Conservation (phyloP, 2,329 filamentous ascomycete genomes). For the Periglandula ipomoeae region DNA sequence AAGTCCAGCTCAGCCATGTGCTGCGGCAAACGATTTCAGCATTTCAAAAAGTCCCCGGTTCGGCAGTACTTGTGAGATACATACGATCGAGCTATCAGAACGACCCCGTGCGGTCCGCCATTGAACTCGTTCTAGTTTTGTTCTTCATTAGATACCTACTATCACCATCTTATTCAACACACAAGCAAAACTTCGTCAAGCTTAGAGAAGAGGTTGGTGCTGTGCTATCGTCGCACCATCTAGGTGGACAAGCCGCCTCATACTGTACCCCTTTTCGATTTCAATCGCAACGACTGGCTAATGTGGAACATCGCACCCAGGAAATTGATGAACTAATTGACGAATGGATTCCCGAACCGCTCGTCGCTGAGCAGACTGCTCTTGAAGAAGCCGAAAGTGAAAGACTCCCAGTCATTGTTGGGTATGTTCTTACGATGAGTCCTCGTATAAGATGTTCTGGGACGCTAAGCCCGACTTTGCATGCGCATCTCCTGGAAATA, state of each 20-base stretch:
- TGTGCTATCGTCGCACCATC: neutral
- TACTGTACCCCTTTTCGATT: neutral
- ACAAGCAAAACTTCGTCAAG: constrained; percentile 81
- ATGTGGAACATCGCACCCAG: constrained; percentile 19
- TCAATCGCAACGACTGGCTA: neutral
- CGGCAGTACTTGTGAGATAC: constrained; percentile 88
- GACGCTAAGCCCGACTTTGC: no score
- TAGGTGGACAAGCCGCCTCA: neutral
- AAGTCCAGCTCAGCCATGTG: constrained; percentile 38
- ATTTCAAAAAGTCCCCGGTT: constrained; percentile 89
- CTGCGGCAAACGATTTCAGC: constrained; percentile 47
- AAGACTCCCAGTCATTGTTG: constrained; percentile 77
- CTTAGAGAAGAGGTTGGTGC: constrained; percentile 62
- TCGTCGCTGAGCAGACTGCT: constrained; percentile 64
- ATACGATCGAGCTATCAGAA: constrained; percentile 97
- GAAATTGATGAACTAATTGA: constrained; percentile 96
- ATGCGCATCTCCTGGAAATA: no score
- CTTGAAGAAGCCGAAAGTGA: constrained; percentile 78
- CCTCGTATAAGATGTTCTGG: no score
- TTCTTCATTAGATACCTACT: constrained; percentile 93
- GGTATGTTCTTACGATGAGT: constrained; percentile 52
- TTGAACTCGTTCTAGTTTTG: constrained; percentile 87
- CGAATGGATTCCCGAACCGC: constrained; percentile 90
- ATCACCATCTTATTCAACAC: constrained; percentile 84
- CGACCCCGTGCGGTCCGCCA: constrained; percentile 84